These are phyloP conservation scores for Rhynchosporium agropyri DNA, from an alignment of 2,329 filamentous ascomycete genomes.

Conservation along the genomic window DNA sequence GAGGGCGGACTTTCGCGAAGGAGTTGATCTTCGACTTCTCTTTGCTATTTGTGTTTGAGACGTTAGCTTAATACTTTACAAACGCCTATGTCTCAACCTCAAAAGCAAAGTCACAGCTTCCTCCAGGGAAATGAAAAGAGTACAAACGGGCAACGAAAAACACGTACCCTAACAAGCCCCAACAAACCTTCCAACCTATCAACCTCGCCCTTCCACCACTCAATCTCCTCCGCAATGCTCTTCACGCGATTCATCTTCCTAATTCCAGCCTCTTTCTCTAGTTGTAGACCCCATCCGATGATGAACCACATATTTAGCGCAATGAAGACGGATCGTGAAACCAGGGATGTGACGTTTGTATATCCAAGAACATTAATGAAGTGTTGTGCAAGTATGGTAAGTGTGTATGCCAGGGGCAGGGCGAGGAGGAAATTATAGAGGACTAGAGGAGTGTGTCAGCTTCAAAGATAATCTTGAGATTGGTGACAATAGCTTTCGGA, in stretches of 20 bases:
- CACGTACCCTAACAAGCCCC: neutral
- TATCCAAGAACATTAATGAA: constrained; percentile 17
- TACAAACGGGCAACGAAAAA: neutral
- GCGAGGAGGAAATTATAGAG: constrained; percentile 25
- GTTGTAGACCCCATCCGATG: constrained; percentile 7
- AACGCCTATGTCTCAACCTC: neutral
- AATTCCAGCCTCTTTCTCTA: constrained; percentile 12
- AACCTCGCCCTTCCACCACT: constrained; percentile 24
- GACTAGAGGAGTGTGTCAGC: constrained; percentile 8
- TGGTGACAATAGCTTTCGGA: no score
- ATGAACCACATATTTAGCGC: constrained; percentile 7
- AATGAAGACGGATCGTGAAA: constrained; percentile 5
- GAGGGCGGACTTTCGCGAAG: neutral
- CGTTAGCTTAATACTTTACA: neutral
- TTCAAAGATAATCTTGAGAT: no score
- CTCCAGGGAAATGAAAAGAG: neutral
- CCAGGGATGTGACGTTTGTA: constrained; percentile 22
- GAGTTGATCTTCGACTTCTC: constrained; percentile 5
- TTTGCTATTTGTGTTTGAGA: neutral
- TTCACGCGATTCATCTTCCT: constrained; percentile 13
- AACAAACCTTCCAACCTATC: constrained; percentile 20
- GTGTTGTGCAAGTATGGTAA: constrained; percentile 15
- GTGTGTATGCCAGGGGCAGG: constrained; percentile 21
- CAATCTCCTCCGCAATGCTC: constrained; percentile 18
- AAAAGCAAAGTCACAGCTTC: neutral